A percentile compares a stretch with the other conserved stretches of the same genome.
phyloP scores from a whole-genome alignment of 495 filamentous ascomycete genomes.

The Parachaetomium inaequale region DNA sequence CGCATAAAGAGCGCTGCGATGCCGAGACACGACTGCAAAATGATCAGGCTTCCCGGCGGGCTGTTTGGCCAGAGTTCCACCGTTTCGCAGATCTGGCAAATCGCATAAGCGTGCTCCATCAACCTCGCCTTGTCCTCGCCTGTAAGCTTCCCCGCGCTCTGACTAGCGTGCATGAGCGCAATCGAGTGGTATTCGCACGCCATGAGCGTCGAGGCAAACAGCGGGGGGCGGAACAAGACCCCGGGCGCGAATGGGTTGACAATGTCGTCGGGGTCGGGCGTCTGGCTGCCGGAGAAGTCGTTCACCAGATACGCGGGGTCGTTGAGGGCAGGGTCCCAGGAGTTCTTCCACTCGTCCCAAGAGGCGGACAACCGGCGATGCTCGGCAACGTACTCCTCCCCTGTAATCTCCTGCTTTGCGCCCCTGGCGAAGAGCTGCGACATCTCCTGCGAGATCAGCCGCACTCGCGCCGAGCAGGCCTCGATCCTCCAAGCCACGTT shows the following conservation, averaged over 20 bases:
- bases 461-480: slow-evolving; percentile 58
- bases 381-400: slow-evolving; percentile 61
- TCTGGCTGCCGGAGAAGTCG: slow-evolving; percentile 51
- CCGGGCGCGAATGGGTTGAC: slow-evolving; percentile 68
- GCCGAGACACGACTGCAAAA: slow-evolving; percentile 70
- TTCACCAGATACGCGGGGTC: slow-evolving; percentile 56
- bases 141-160: slow-evolving; percentile 53
- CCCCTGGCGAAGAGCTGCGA: slow-evolving; percentile 72
- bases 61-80: slow-evolving; percentile 69
- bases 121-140: slow-evolving; percentile 54
- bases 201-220: slow-evolving; percentile 70
- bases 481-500: slow-evolving; percentile 65
- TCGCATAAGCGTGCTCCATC: slow-evolving; percentile 58
- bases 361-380: slow-evolving; percentile 54
- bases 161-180: slow-evolving; percentile 74
- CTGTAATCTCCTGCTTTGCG: slow-evolving; percentile 56
- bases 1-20: slow-evolving; percentile 76
- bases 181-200: slow-evolving; percentile 74
- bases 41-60: slow-evolving; percentile 63
- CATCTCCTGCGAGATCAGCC: slow-evolving; percentile 77
- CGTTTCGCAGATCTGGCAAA: slow-evolving; percentile 72
- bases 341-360: slow-evolving; percentile 54
- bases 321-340: slow-evolving; percentile 56
- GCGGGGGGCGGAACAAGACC: slow-evolving; percentile 59
- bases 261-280: slow-evolving; percentile 58